Evolutionary conservation across 345 rosid species (phyloP).

Genomic region (Firmiana major): DNA sequence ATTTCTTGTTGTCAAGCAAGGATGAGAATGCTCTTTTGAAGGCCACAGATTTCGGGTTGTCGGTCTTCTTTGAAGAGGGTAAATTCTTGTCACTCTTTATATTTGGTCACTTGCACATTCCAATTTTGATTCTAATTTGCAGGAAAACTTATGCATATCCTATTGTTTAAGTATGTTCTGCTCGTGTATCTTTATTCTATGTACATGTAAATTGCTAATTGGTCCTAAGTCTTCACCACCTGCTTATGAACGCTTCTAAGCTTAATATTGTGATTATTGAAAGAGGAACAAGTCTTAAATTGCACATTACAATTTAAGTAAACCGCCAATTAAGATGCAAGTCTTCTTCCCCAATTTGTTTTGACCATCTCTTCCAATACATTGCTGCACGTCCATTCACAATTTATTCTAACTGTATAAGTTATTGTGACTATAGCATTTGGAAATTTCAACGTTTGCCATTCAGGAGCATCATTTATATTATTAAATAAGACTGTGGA

Average conservation of each 20-base stretch:
- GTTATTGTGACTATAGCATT: not conserved
- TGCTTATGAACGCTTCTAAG: no score
- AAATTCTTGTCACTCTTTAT: not conserved
- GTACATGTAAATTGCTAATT: not conserved
- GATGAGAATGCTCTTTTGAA: slow-evolving; percentile 60
- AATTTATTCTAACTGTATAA: not conserved
- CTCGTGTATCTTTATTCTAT: not conserved
- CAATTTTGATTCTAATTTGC: not conserved
- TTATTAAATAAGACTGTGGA: not conserved
- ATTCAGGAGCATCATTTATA: not conserved
- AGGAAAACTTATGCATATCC: not conserved
- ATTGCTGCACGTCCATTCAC: not conserved
- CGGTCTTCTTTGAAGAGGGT: slow-evolving; percentile 57
- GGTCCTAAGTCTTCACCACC: not conserved
- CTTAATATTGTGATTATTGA: not conserved
- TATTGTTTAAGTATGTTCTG: not conserved
- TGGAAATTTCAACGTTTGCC: not conserved
- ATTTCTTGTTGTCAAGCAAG: slow-evolving; percentile 72
- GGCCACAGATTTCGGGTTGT: slow-evolving; percentile 87
- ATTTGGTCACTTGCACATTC: not conserved
- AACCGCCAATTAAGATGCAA: not conserved
- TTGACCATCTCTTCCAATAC: not conserved
- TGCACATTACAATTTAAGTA: no score
- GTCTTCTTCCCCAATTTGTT: not conserved
- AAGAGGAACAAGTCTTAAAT: not conserved